A percentile compares a stretch with the other conserved stretches of the same genome.
These are phyloP conservation scores for Penicillium argentinense DNA, from an alignment of 495 filamentous ascomycete genomes.

Conservation along the genomic window DNA sequence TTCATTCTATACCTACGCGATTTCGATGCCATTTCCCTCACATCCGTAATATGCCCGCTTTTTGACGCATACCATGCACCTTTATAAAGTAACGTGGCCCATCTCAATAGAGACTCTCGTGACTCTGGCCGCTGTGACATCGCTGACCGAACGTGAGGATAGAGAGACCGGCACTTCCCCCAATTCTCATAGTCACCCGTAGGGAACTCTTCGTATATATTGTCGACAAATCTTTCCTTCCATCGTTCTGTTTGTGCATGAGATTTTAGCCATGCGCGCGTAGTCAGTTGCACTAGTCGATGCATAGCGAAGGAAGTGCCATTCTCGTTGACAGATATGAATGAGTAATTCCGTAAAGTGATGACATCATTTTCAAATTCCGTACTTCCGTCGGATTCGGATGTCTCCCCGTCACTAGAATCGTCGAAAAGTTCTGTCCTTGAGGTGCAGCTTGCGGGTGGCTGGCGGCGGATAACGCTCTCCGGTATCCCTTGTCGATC, in stretches of 20 bases:
- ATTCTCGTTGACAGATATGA: constrained; percentile 1
- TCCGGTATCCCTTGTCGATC: constrained; percentile 18
- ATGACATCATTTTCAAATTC: constrained; percentile 8
- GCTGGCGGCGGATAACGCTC: background rate
- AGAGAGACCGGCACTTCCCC: constrained; percentile 6
- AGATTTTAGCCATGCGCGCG: constrained; percentile 2
- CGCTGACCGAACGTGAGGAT: constrained; percentile 7
- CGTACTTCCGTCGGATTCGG: background rate
- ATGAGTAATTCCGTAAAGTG: constrained; percentile 5
- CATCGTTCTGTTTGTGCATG: constrained; percentile 34
- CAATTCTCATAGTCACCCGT: background rate
- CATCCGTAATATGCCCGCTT: background rate
- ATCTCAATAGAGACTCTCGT: background rate
- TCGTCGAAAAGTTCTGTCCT: background rate
- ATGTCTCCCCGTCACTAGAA: background rate
- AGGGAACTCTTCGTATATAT: constrained; percentile 1
- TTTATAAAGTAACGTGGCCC: constrained; percentile 5
- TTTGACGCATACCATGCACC: background rate
- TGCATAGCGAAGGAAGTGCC: constrained; percentile 5
- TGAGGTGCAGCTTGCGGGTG: background rate
- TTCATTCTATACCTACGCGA: constrained; percentile 1
- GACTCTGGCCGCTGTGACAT: constrained; percentile 7
- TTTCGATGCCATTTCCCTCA: constrained; percentile 1
- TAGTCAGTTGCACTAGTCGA: constrained; percentile 9
- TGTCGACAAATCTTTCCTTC: constrained; percentile 3